phyloP scores from a whole-genome alignment of 202 grass and related monocot species.

The Bolboschoenoplectus hybrid region DNA sequence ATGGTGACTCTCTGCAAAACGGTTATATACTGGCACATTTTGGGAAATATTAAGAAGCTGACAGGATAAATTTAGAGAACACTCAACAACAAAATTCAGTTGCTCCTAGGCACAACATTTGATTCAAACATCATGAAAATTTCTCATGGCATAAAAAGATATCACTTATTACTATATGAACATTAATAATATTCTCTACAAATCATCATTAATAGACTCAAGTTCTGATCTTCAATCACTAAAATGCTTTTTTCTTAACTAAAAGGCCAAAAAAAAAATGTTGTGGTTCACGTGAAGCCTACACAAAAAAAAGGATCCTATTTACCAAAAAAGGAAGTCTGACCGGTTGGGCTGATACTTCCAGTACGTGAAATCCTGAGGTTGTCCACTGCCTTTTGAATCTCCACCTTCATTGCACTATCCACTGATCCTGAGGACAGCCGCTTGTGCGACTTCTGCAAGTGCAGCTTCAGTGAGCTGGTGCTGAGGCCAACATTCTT shows the following conservation, averaged over 20 bases:
- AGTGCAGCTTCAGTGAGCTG: conserved; percentile 88
- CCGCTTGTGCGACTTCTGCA: conserved; percentile 79
- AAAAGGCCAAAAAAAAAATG: not conserved
- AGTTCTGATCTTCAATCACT: not conserved
- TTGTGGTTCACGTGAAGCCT: not conserved
- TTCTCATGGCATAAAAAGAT: conserved; percentile 5
- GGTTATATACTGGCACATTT: not conserved
- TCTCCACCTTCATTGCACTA: conserved; percentile 79
- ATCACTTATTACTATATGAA: not conserved
- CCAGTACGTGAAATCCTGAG: conserved; percentile 63
- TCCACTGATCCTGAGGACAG: conserved; percentile 76
- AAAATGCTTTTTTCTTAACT: not conserved
- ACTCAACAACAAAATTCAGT: not conserved
- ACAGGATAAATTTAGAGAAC: not conserved
- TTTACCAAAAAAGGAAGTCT: conserved; percentile 42
- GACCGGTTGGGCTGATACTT: conserved; percentile 62
- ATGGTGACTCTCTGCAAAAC: not conserved
- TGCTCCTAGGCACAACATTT: not conserved
- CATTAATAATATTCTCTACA: not conserved
- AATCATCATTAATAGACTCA: conserved; percentile 7
- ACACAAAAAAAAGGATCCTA: not conserved
- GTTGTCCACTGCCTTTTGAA: conserved; percentile 60
- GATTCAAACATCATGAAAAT: not conserved
- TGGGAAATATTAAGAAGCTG: not conserved
- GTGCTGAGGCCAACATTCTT: conserved; percentile 93